Conservation (phyloP, 768 basidiomycete species). For the Suillus lakei region DNA sequence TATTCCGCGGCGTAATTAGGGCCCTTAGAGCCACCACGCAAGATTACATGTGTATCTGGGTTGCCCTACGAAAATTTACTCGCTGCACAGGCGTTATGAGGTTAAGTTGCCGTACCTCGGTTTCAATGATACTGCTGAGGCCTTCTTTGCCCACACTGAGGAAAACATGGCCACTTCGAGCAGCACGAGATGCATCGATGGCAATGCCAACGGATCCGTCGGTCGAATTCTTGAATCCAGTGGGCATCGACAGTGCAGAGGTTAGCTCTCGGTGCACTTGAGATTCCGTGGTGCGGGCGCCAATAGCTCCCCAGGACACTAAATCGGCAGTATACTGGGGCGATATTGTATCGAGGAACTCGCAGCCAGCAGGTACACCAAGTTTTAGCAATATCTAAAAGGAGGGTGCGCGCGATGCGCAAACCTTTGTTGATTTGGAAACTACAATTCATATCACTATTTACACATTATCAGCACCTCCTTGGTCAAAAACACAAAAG, state of each 20-base stretch:
- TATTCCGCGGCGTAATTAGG: conserved; percentile 87
- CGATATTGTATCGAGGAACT: conserved; percentile 83
- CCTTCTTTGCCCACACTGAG: conserved; percentile 97
- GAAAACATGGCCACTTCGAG: conserved; percentile 91
- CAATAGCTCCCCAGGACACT: conserved; percentile 96
- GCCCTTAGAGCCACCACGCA: conserved; percentile 87
- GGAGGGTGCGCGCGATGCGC: conserved; percentile 81
- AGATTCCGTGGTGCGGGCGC: conserved; percentile 89
- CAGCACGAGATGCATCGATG: conserved; percentile 94
- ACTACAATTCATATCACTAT: conserved; percentile 77
- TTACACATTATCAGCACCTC: not conserved
- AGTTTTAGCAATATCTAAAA: conserved; percentile 89
- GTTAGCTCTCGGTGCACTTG: conserved; percentile 91
- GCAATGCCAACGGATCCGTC: conserved; percentile 93
- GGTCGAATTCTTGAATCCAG: conserved; percentile 98
- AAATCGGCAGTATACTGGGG: conserved; percentile 94
- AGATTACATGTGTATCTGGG: conserved; percentile 90
- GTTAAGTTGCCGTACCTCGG: conserved; percentile 57
- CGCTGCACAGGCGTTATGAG: not conserved
- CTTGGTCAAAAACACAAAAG: not conserved
- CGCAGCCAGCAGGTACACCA: conserved; percentile 94
- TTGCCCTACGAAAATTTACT: conserved; percentile 63
- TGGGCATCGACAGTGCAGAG: conserved; percentile 90
- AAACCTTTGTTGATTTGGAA: conserved; percentile 98
- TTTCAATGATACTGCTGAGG: conserved; percentile 92